Percentiles rank a stretch among this genome's conserved stretches.
These are phyloP conservation scores for Phytophthora ohioensis DNA, from an alignment of 352 stramenopile species.

Conservation along the genomic window DNA sequence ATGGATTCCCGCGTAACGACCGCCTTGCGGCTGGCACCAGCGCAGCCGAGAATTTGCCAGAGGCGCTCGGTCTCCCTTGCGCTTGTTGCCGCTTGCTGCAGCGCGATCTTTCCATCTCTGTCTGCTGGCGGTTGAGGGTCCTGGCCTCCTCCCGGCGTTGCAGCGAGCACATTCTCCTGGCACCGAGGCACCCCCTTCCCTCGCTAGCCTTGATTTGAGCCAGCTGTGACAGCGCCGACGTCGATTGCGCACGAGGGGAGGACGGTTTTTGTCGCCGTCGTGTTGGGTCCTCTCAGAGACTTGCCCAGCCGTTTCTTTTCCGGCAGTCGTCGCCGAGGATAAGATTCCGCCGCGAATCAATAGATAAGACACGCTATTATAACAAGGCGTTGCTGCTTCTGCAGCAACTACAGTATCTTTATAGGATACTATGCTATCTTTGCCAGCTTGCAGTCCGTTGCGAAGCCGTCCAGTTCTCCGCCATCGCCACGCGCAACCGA, in stretches of 20 bases:
- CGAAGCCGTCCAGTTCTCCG: too few relatives aligned
- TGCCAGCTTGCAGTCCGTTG: too few relatives aligned
- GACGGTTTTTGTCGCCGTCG: conserved; percentile 27
- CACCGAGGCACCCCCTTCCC: conserved; percentile 15
- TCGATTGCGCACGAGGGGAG: conserved; percentile 22
- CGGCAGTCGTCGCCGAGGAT: conserved; percentile 11
- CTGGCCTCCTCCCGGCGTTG: conserved; percentile 3
- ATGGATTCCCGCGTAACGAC: conserved; percentile 34
- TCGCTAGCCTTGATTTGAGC: conserved; percentile 3
- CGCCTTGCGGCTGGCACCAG: not conserved
- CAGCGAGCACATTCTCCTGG: conserved; percentile 28
- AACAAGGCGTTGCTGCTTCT: not conserved
- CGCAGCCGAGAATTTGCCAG: conserved; percentile 1
- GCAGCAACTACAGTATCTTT: too few relatives aligned
- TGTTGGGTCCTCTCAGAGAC: conserved; percentile 13
- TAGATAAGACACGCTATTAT: conserved; percentile 16
- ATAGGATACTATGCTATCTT: too few relatives aligned
- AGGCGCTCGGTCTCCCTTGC: too few relatives aligned
- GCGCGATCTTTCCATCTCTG: conserved; percentile 29
- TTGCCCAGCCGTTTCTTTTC: conserved; percentile 21
- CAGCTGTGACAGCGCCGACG: conserved; percentile 34
- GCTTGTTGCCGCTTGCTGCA: not conserved
- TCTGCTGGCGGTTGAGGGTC: conserved; percentile 9
- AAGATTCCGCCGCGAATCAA: conserved; percentile 30
- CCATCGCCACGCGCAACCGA: too few relatives aligned